Evolutionary conservation across 768 basidiomycete genomes (phyloP).

Genomic region (Gloeostereum incarnatum): DNA sequence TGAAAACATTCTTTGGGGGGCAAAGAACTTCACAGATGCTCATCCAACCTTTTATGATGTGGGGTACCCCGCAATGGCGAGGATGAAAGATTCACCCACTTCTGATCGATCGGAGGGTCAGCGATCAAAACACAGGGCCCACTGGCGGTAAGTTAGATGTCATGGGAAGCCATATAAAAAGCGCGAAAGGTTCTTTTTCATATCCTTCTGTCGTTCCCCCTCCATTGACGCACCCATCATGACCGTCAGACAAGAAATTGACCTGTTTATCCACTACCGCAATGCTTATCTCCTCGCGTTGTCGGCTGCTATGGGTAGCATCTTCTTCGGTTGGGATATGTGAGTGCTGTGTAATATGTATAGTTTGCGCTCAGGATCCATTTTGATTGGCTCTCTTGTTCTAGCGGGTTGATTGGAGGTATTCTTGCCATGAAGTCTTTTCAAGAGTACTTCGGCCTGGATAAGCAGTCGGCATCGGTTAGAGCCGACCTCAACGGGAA

Average conservation of each 20-base stretch:
- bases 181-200: too few species aligned
- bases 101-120: background rate
- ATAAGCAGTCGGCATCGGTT: constrained; percentile 24
- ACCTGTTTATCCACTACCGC: constrained; percentile 20
- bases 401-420: constrained; percentile 39
- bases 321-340: constrained; percentile 43
- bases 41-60: background rate
- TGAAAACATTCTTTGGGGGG: too few species aligned
- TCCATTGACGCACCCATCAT: constrained; percentile 9
- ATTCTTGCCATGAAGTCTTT: constrained; percentile 36
- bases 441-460: constrained; percentile 35
- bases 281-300: constrained; percentile 36
- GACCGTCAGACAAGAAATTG: constrained; percentile 16
- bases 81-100: background rate
- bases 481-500: constrained; percentile 36
- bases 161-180: too few species aligned
- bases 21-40: too few species aligned
- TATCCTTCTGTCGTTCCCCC: constrained; percentile 7
- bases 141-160: too few species aligned
- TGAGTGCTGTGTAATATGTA: constrained; percentile 10
- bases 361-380: constrained; percentile 7
- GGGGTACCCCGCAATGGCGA: background rate
- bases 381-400: too few species aligned
- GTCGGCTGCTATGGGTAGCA: constrained; percentile 36
- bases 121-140: background rate